These are phyloP conservation scores for Alnus rubra DNA, from an alignment of 306 rosid species.

Conservation along the genomic window DNA sequence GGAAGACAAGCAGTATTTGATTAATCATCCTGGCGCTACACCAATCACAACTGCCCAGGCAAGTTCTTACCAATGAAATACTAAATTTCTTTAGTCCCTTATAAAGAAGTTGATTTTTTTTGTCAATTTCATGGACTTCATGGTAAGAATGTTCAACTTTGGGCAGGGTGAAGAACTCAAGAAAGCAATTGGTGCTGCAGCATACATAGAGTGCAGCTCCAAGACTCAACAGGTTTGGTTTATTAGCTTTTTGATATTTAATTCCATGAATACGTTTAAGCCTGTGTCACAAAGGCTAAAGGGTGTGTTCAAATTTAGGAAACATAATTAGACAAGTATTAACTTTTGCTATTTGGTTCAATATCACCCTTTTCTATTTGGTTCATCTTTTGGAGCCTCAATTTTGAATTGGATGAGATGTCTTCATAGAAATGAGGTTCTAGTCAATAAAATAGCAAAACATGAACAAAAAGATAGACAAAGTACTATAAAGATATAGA, in stretches of 20 bases:
- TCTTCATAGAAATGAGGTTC: too few relatives aligned
- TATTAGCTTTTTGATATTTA: neutral
- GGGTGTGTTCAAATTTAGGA: slow-evolving; percentile 4
- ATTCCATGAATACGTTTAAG: neutral
- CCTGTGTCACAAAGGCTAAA: neutral
- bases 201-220: slow-evolving; percentile 91
- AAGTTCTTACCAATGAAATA: slow-evolving; percentile 6
- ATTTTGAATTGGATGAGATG: too few relatives aligned
- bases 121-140: neutral
- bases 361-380: too few relatives aligned
- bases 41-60: slow-evolving; percentile 49
- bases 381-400: too few relatives aligned
- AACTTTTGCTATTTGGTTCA: too few relatives aligned
- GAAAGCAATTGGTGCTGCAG: slow-evolving; percentile 91
- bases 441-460: too few relatives aligned
- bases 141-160: slow-evolving; percentile 9
- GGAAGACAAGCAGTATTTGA: slow-evolving; percentile 46
- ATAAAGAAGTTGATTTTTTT: neutral
- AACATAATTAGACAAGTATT: neutral
- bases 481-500: too few relatives aligned
- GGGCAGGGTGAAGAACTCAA: slow-evolving; percentile 88
- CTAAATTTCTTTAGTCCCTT: too few relatives aligned
- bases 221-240: slow-evolving; percentile 84
- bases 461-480: too few relatives aligned
- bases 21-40: slow-evolving; percentile 48